A percentile compares a stretch with the other conserved stretches of the same genome.
These are phyloP conservation scores for Paramecium octaurelia DNA, from an alignment of 73 alveolate species.

Conservation along the genomic window DNA sequence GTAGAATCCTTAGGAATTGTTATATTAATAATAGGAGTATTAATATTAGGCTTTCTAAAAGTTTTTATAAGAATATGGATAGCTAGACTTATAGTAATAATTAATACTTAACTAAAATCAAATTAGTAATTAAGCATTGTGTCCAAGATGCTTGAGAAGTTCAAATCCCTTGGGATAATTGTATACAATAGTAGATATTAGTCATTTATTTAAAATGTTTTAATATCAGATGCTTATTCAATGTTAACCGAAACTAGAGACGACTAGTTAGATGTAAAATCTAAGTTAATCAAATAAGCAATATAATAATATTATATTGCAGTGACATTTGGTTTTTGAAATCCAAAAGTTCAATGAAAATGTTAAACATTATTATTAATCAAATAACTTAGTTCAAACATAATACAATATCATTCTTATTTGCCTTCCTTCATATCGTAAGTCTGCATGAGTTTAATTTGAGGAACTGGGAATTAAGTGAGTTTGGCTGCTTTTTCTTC, in stretches of 20 bases:
- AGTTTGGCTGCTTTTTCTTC: slow-evolving; percentile 11
- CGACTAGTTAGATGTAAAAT: neutral
- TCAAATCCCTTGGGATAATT: neutral
- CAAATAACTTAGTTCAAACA: neutral
- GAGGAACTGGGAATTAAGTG: slow-evolving; percentile 14
- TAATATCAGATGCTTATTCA: neutral
- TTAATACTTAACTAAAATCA: neutral
- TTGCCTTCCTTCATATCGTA: neutral
- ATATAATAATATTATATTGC: neutral
- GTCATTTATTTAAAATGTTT: neutral
- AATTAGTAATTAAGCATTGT: neutral
- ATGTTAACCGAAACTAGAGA: neutral
- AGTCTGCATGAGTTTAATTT: neutral
- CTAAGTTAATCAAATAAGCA: neutral
- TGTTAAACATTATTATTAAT: neutral
- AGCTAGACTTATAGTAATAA: neutral
- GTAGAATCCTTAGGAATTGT: neutral
- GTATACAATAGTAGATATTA: neutral
- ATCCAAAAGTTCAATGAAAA: neutral
- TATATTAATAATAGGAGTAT: neutral
- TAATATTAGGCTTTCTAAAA: neutral
- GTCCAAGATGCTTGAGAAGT: neutral
- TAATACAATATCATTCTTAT: neutral
- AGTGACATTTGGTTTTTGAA: neutral
- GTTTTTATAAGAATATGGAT: neutral